phyloP scores from a whole-genome alignment of 345 rosid genomes.

The Eucalyptus camaldulensis region DNA sequence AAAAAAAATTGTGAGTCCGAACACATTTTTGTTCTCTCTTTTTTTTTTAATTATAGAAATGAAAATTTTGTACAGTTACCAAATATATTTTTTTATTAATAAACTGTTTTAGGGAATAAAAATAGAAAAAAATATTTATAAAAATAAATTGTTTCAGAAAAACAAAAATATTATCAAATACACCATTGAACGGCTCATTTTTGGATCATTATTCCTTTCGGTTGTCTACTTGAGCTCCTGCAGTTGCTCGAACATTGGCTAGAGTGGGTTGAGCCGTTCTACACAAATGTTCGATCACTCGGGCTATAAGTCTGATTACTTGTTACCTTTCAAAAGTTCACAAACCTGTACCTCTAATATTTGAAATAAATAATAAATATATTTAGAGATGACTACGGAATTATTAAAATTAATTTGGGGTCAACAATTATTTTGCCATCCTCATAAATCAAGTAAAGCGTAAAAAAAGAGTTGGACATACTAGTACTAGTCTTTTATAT shows the following conservation, averaged over 20 bases:
- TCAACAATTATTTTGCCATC: not conserved
- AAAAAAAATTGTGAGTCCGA: no score
- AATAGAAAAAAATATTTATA: no score
- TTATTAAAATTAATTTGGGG: not conserved
- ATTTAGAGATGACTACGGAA: not conserved
- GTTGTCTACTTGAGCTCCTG: not conserved
- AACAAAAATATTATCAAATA: no score
- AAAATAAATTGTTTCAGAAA: no score
- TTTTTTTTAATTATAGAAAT: no score
- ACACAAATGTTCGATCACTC: not conserved
- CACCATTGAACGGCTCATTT: not conserved
- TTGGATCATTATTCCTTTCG: not conserved
- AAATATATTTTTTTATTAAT: no score
- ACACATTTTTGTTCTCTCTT: no score
- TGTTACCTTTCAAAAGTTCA: not conserved
- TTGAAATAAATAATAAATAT: not conserved
- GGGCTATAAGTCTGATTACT: not conserved
- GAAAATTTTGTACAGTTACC: no score
- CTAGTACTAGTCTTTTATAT: not conserved
- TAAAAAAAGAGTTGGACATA: not conserved
- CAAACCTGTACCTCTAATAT: not conserved
- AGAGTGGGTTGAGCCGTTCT: not conserved
- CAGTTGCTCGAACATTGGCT: not conserved
- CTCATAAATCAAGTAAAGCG: not conserved
- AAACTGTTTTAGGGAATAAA: no score